phyloP scores from a whole-genome alignment of 768 basidiomycete species.

The Suillus alpinus region DNA sequence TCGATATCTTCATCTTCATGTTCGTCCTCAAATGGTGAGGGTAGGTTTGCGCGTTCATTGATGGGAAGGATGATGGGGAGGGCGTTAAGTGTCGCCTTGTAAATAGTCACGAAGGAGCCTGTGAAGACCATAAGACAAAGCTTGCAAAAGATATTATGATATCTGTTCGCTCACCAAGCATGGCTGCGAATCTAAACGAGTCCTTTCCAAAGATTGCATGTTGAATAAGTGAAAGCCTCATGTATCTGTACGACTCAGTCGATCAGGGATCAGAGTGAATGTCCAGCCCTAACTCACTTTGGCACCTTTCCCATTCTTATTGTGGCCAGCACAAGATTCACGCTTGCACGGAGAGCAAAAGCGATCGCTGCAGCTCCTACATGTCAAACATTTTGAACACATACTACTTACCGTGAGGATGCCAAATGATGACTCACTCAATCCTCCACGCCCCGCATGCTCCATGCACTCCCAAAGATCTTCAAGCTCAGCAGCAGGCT shows the following conservation, averaged over 20 bases:
- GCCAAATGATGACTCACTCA: slow-evolving; percentile 50
- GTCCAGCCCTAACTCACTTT: slow-evolving; percentile 39
- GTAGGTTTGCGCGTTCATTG: slow-evolving; percentile 17
- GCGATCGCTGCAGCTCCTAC: slow-evolving; percentile 80
- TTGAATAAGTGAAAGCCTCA: slow-evolving; percentile 63
- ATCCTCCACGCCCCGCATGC: slow-evolving; percentile 68
- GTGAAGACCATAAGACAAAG: not conserved
- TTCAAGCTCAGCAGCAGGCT: slow-evolving; percentile 66
- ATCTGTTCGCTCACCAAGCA: slow-evolving; percentile 61
- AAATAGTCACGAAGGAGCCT: slow-evolving; percentile 76
- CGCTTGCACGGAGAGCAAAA: slow-evolving; percentile 75
- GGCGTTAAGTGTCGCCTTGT: slow-evolving; percentile 77
- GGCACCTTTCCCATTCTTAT: slow-evolving; percentile 66
- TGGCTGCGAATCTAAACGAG: slow-evolving; percentile 79
- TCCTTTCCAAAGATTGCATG: slow-evolving; percentile 85
- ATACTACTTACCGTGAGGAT: not conserved
- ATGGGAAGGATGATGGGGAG: slow-evolving; percentile 68
- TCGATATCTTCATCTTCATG: slow-evolving; percentile 22
- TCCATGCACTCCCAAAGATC: slow-evolving; percentile 63
- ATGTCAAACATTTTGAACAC: not conserved
- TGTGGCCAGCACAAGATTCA: slow-evolving; percentile 79
- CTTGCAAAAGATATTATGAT: not conserved
- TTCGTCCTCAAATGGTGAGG: slow-evolving; percentile 31
- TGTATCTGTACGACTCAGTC: slow-evolving; percentile 41
- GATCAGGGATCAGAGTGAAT: not conserved